A percentile compares a stretch with the other conserved stretches of the same genome.
Evolutionary conservation across 495 filamentous ascomycete species (phyloP).

Genomic region (Aspergillus asperescens): DNA sequence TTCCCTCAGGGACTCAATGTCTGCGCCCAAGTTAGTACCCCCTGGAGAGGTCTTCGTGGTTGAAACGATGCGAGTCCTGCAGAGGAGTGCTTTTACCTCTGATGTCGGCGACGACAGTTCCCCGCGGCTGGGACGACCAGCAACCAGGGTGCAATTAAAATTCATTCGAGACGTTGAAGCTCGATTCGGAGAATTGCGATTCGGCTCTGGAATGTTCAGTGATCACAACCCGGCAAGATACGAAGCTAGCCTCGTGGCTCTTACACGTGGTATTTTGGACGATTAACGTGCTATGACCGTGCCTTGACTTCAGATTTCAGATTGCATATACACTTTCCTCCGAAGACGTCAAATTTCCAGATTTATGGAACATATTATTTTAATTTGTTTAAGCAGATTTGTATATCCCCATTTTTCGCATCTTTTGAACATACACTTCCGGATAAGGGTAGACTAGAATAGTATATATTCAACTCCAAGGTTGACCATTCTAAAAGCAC

Average conservation of each 20-base stretch:
- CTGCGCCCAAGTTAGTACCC: constrained; percentile 63
- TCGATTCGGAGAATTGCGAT: constrained; percentile 63
- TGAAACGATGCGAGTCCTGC: constrained; percentile 55
- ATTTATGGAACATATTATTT: not conserved
- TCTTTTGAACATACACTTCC: not conserved
- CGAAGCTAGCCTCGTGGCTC: constrained; percentile 55
- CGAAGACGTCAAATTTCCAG: not conserved
- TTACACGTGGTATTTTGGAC: constrained; percentile 50
- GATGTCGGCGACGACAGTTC: constrained; percentile 28
- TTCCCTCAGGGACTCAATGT: constrained; percentile 61
- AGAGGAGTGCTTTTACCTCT: constrained; percentile 52
- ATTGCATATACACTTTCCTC: not conserved
- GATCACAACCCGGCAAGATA: constrained; percentile 75
- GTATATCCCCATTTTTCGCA: constrained; percentile 1
- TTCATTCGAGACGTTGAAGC: constrained; percentile 62
- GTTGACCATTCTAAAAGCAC: not conserved
- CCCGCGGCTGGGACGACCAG: constrained; percentile 52
- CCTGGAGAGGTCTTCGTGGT: constrained; percentile 74
- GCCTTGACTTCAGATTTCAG: not conserved
- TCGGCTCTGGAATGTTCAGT: constrained; percentile 66
- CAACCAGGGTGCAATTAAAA: constrained; percentile 59
- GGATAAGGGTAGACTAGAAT: constrained; percentile 8
- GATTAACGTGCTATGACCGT: constrained; percentile 23
- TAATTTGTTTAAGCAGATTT: not conserved
- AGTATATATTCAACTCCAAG: not conserved